These are phyloP conservation scores for Hymenoscyphus scutula DNA, from an alignment of 2,329 filamentous ascomycete species.

Conservation along the genomic window DNA sequence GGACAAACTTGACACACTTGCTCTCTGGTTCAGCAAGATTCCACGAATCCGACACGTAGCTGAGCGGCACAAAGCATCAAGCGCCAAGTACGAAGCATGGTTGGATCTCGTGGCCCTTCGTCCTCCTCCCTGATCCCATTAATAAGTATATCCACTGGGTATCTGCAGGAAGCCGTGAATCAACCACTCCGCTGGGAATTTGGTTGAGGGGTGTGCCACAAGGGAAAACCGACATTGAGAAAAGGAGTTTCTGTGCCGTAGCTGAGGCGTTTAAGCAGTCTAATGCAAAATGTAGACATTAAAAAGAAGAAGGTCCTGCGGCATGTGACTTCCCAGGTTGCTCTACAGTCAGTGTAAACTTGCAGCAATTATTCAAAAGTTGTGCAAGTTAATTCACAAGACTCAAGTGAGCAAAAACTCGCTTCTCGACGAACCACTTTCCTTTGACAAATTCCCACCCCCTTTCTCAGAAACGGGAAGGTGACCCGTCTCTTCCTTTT, in stretches of 20 bases:
- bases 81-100: background rate
- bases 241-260: background rate
- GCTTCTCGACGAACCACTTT: background rate
- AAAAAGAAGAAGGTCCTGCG: background rate
- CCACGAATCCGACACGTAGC: background rate
- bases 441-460: background rate
- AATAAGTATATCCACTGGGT: background rate
- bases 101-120: background rate
- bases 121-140: background rate
- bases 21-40: background rate
- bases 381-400: background rate
- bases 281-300: background rate
- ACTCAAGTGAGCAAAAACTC: background rate
- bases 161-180: slow-evolving; percentile 1
- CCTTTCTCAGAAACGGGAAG: background rate
- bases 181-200: background rate
- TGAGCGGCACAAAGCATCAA: background rate
- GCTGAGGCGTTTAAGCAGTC: background rate
- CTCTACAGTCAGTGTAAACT: background rate
- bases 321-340: background rate
- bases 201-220: background rate
- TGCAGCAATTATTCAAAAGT: background rate
- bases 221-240: background rate
- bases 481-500: background rate
- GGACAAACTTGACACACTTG: background rate